Base-by-base conservation (phyloP, 306 rosid genomes). In the Hylodesmum podocarpum region DNA sequence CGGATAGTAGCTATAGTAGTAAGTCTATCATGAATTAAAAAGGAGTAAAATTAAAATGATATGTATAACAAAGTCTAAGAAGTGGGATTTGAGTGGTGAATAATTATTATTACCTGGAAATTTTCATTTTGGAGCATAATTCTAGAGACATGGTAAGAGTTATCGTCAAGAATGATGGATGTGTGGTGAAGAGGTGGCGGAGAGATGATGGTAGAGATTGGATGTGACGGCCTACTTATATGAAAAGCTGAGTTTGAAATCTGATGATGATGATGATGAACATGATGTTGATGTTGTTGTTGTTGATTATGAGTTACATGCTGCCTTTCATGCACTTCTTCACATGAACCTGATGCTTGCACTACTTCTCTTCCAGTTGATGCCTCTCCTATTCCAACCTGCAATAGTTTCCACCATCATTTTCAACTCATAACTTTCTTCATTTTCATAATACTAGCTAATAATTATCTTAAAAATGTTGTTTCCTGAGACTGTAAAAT, bases 91-190 rank as follows among this genome's bases (percentile, higher is more conserved):
- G 47, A 18, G 47, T 81, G 84, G 50, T 80, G 82, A 3, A n/a
- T n/a, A n/a, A n/a, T n/a, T n/a, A n/a, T n/a, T n/a, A n/a, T 70
- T 91, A 94, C 98, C 98, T 90, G 93, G 70, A 92, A 92, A 78
- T 79, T 68, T n/a, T 90, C 84, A 71, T 88, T 90, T 74, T 90
- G 98, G 66, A 92, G 93, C 87, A 92, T 92, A 15, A 92, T 77
- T 69, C 82, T 72, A 28, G 96, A 85, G 66, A 87, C 87, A 49
- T 89, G 88, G 84, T 80, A 91, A 15, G 98, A 73, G 66, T 88
- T 86, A 66, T 89, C 96, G 43, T 91, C 96, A 11, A 91, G 94
- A 47, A 92, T 86, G 74, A 90, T 81, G 79, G 98, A 92, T 49
- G 89, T 77, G 53, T 89, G 97, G 67, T 87, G 93, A 46, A 88